Conservation (phyloP, 2,329 filamentous ascomycete species). For the Cryphonectria radicalis region DNA sequence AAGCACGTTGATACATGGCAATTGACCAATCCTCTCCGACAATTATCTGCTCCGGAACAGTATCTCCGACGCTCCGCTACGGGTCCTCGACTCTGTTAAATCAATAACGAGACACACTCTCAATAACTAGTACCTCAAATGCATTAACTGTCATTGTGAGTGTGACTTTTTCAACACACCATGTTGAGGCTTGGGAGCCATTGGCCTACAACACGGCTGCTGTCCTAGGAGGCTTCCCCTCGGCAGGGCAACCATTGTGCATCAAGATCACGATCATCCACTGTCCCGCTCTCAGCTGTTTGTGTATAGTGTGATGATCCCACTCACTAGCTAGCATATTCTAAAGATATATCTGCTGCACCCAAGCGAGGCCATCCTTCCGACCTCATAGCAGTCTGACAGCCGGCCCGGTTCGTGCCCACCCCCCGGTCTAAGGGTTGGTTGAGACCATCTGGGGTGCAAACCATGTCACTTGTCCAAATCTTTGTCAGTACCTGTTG, state of each 20-base stretch:
- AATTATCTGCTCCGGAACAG: too few relatives aligned
- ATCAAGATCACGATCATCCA: background rate
- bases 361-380: background rate
- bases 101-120: too few relatives aligned
- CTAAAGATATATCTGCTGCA: constrained; percentile 3
- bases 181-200: background rate
- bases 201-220: background rate
- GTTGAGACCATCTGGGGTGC: background rate
- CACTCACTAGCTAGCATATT: background rate
- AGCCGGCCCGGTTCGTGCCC: background rate
- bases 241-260: background rate
- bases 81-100: too few relatives aligned
- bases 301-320: too few relatives aligned
- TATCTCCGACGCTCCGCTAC: too few relatives aligned
- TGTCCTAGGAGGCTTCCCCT: background rate
- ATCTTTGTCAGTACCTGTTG: background rate
- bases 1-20: too few relatives aligned
- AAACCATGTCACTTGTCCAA: background rate
- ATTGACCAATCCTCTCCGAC: too few relatives aligned
- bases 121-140: too few relatives aligned
- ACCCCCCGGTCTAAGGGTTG: background rate
- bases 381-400: background rate
- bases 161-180: background rate
- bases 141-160: constrained; percentile 1
- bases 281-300: background rate